Evolutionary conservation across 164 flowering plant species (phyloP).

Genomic region (Akebia trifoliata): DNA sequence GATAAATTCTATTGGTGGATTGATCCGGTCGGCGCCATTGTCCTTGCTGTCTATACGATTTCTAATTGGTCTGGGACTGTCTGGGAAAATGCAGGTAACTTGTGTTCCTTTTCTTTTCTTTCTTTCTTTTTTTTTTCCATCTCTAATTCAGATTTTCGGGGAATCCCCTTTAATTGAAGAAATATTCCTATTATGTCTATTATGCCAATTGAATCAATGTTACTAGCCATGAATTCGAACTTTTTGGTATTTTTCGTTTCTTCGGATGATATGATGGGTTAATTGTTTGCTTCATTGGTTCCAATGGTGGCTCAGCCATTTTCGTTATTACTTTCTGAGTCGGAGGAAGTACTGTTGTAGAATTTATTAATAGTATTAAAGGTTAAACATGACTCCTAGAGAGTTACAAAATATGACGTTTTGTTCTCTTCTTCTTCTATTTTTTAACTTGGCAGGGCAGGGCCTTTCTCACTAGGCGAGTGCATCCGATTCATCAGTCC

Average conservation of each 20-base stretch:
- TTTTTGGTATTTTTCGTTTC: conserved; percentile 4
- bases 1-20: conserved; percentile 72
- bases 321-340: too few relatives aligned
- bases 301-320: too few relatives aligned
- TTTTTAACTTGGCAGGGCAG: background rate
- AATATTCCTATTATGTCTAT: too few relatives aligned
- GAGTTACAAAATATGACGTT: background rate
- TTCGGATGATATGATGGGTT: conserved; percentile 7
- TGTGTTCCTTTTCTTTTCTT: too few relatives aligned
- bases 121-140: too few relatives aligned
- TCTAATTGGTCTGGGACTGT: conserved; percentile 70
- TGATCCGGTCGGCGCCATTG: conserved; percentile 67
- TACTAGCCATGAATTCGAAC: conserved; percentile 1
- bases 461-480: background rate
- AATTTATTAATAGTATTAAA: background rate
- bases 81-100: conserved; percentile 78
- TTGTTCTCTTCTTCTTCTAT: background rate
- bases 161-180: too few relatives aligned
- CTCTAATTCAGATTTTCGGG: too few relatives aligned
- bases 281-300: conserved; percentile 9
- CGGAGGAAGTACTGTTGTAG: conserved; percentile 3
- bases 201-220: conserved; percentile 3
- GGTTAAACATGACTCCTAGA: conserved; percentile 3
- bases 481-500: too few relatives aligned
- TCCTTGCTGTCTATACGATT: conserved; percentile 61